Percentiles rank a stretch among this genome's conserved stretches.
These are phyloP conservation scores for Xylaria castorea DNA, from an alignment of 495 filamentous ascomycete genomes.

Conservation along the genomic window DNA sequence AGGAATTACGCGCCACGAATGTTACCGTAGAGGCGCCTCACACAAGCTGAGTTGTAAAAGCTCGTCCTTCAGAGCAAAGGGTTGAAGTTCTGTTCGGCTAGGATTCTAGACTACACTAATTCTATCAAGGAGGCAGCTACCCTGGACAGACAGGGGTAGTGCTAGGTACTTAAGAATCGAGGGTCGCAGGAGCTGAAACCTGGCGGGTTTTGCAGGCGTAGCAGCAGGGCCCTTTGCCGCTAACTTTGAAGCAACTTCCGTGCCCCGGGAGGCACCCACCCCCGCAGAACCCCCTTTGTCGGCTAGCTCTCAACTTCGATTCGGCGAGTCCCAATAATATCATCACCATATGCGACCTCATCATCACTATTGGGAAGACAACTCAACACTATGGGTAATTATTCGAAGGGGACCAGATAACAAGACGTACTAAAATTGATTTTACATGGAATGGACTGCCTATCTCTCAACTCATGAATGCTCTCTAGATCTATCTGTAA, in stretches of 20 bases:
- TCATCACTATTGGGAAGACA: neutral
- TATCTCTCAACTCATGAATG: neutral
- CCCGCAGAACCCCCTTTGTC: slow-evolving; percentile 26
- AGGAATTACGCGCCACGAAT: neutral
- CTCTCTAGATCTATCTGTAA: neutral
- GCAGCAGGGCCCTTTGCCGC: slow-evolving; percentile 29
- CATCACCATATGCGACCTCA: neutral
- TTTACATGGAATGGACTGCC: neutral
- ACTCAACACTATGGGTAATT: neutral
- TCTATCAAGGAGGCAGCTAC: too few species aligned
- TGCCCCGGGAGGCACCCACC: slow-evolving; percentile 31
- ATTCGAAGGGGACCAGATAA: neutral
- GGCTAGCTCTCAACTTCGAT: slow-evolving; percentile 5
- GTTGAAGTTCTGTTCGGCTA: neutral
- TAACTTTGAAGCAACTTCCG: slow-evolving; percentile 43
- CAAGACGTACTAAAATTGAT: neutral
- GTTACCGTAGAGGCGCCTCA: neutral
- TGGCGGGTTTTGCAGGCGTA: slow-evolving; percentile 41
- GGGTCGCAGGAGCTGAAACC: slow-evolving; percentile 38
- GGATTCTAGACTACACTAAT: too few species aligned
- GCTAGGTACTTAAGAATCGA: slow-evolving; percentile 1
- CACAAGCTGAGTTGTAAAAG: neutral
- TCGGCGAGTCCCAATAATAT: slow-evolving; percentile 2
- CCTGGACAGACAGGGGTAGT: neutral
- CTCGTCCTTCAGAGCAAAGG: neutral